Evolutionary conservation across 2,329 filamentous ascomycete species (phyloP).

Genomic region (Albophoma yamanashiensis): DNA sequence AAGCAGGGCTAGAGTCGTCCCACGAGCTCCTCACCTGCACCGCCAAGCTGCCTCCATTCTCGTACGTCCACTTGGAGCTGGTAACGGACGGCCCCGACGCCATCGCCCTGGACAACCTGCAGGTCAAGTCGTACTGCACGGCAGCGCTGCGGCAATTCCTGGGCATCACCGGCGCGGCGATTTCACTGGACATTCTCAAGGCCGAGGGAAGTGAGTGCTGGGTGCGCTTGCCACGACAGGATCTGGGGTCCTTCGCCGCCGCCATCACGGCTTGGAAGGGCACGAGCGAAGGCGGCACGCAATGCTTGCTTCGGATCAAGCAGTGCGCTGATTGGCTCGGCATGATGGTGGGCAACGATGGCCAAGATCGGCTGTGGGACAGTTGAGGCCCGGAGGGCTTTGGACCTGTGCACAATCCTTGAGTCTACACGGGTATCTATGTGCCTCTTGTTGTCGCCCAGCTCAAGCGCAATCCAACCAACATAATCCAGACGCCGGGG

Average conservation of each 20-base stretch:
- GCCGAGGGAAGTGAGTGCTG: constrained; percentile 45
- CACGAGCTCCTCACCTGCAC: constrained; percentile 41
- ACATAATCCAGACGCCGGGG: constrained; percentile 5
- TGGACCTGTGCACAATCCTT: constrained; percentile 6
- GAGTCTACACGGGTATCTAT: constrained; percentile 10
- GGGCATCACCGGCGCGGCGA: constrained; percentile 54
- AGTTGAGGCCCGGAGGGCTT: constrained; percentile 16
- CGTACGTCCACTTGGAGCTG: constrained; percentile 47
- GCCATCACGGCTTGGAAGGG: constrained; percentile 57
- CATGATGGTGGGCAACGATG: constrained; percentile 39
- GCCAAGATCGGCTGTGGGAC: constrained; percentile 35
- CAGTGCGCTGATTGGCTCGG: constrained; percentile 56
- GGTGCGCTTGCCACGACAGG: constrained; percentile 52
- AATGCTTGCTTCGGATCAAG: constrained; percentile 41
- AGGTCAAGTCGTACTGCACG: constrained; percentile 51
- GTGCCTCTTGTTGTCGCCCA: constrained; percentile 2
- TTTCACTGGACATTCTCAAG: constrained; percentile 61
- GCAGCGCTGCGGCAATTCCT: constrained; percentile 58
- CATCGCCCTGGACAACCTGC: constrained; percentile 45
- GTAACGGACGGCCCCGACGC: constrained; percentile 17
- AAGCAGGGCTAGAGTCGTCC: constrained; percentile 24
- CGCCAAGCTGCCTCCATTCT: constrained; percentile 39
- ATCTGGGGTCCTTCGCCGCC: constrained; percentile 49
- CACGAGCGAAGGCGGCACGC: constrained; percentile 26
- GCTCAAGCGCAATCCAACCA: constrained; percentile 1